These are phyloP conservation scores for Thielaviopsis punctulata DNA, from an alignment of 2,329 filamentous ascomycete genomes.

Conservation along the genomic window DNA sequence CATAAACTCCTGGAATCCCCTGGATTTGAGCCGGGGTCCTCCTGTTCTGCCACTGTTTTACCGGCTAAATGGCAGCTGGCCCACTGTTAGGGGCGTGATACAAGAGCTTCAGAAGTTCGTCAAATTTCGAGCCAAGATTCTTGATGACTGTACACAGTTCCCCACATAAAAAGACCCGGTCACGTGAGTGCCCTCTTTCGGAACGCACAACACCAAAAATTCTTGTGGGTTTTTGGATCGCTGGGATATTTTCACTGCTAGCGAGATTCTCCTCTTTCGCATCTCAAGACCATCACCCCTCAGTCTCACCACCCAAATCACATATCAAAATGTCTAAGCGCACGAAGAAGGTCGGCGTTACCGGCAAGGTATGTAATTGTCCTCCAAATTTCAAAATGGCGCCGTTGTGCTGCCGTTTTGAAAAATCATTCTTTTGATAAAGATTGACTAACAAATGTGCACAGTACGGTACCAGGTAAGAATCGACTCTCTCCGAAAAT, in stretches of 20 bases:
- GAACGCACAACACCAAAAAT: slow-evolving; percentile 12
- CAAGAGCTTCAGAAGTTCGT: neutral
- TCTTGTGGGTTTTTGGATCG: slow-evolving; percentile 9
- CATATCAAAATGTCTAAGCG: slow-evolving; percentile 73
- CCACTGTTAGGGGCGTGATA: neutral
- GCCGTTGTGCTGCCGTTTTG: neutral
- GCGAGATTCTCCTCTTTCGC: slow-evolving; percentile 9
- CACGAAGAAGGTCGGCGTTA: slow-evolving; percentile 96
- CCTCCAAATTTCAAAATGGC: neutral
- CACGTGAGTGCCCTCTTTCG: slow-evolving; percentile 10
- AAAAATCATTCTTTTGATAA: neutral
- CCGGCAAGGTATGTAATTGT: slow-evolving; percentile 33
- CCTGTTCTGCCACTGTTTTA: neutral
- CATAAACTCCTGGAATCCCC: slow-evolving; percentile 10
- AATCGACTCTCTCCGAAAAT: slow-evolving; percentile 6
- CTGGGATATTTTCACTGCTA: slow-evolving; percentile 11
- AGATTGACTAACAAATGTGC: slow-evolving; percentile 15
- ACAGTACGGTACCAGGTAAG: slow-evolving; percentile 94
- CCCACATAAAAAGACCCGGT: slow-evolving; percentile 7
- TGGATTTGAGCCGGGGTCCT: slow-evolving; percentile 2
- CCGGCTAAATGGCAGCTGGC: neutral
- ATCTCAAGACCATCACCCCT: slow-evolving; percentile 14
- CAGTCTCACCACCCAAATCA: slow-evolving; percentile 16
- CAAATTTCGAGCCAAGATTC: neutral
- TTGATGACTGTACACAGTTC: slow-evolving; percentile 3